A percentile compares a stretch with the other conserved stretches of the same genome.
phyloP scores from a whole-genome alignment of 1,139 yeast species.

The Yamadazyma siamensis region DNA sequence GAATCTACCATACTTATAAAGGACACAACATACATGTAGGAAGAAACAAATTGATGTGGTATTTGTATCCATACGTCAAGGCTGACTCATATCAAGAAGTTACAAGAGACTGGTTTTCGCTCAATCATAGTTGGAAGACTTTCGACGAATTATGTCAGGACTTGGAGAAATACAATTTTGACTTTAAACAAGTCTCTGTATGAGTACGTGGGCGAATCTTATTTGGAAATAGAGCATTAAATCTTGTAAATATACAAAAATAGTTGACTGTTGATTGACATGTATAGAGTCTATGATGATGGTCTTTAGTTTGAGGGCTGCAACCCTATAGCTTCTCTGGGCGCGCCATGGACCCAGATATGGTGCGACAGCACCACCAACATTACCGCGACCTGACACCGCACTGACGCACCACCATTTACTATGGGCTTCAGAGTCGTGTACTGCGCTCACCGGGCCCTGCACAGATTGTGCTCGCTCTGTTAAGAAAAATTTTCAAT shows the following conservation, averaged over 20 bases:
- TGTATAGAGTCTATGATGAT: too few relatives aligned
- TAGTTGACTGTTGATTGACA: too few relatives aligned
- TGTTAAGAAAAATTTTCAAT: conserved; percentile 7
- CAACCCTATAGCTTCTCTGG: too few relatives aligned
- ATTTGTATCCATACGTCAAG: conserved; percentile 52
- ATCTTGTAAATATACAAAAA: conserved; percentile 6
- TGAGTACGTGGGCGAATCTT: neutral
- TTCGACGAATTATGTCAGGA: conserved; percentile 40
- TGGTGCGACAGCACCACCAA: too few relatives aligned
- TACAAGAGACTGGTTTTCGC: conserved; percentile 30
- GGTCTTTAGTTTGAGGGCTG: too few relatives aligned
- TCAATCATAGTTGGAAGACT: conserved; percentile 34
- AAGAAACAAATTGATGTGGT: conserved; percentile 55
- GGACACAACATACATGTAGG: conserved; percentile 55
- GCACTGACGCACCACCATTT: conserved; percentile 1
- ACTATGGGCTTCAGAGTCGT: too few relatives aligned
- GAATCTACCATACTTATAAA: conserved; percentile 47
- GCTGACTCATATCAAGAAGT: conserved; percentile 43
- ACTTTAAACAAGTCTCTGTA: conserved; percentile 18
- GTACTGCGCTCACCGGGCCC: too few relatives aligned
- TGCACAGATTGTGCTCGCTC: too few relatives aligned
- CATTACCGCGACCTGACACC: too few relatives aligned
- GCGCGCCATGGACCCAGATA: too few relatives aligned
- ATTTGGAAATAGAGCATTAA: conserved; percentile 4
- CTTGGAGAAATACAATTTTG: conserved; percentile 32